Base-by-base conservation (phyloP, 2,329 filamentous ascomycete genomes). In the Sporothrix schenckii region DNA sequence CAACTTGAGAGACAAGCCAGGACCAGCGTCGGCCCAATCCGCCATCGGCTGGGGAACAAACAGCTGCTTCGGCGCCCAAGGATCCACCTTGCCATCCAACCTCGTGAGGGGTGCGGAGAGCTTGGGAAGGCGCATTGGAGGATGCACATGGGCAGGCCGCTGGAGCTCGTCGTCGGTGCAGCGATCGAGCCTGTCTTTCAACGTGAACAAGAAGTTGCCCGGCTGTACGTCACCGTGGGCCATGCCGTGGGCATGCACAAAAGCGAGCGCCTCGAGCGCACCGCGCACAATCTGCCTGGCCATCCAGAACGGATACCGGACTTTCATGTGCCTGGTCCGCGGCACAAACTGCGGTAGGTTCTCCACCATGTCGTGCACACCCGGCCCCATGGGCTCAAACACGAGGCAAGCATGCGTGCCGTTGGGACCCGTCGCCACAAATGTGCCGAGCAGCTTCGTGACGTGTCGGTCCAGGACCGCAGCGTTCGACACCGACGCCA, bases 161-260 rank as follows among this genome's bases (percentile, higher is more conserved):
- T 34, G 30, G 30, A 34, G 30, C 30, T 34, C 30, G 30, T 34
- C 30, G 30, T 34, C 30, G 30, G 30, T 34, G 30, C 30, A 34
- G 30, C 30, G 30, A 34, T 66, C 41, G 13, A 70, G 3, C n/a
- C 24, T 21, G 27, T 30, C 19, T 9, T 21, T 21, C 2, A 71
- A 21, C 5, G 39, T 82, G n/a, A 73, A 63, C 3, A 72, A 49
- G 19, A 73, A 66, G 52, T 73, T 73, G 5, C 70, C 71, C 9
- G 61, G 67, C 61, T 73, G 71, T 10, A 73, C 27, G 39, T 73
- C 71, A 10, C 72, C 72, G 49, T 71, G 70, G 4, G 68, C 56
- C 21, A 73, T 66, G 41, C 71, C 71, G 27, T 67, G 60, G 1
- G 50, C 54, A 60, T 73, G 72, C 5, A 73, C 44, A 34, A 72